Evolutionary conservation across 257 asterid genomes (phyloP), one percentile per base, ranked within the genome.

Genomic region (Eucommia ulmoides): DNA sequence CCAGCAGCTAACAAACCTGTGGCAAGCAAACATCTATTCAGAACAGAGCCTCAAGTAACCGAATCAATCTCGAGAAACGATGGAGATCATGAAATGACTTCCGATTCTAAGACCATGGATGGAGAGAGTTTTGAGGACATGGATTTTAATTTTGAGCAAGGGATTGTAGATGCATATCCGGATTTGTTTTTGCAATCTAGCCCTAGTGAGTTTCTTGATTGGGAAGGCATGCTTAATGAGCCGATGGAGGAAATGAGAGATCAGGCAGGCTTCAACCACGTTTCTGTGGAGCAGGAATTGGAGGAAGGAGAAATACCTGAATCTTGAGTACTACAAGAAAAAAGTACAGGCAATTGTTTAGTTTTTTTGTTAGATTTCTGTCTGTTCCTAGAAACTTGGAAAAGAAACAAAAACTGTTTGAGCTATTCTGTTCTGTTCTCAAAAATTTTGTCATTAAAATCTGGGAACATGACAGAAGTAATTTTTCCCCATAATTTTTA

Each of bases 261-360:
- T 10, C 35, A 45, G 46, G 49, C 58, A 5, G 56, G 52, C 49
- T 49, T 62, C 14, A 12, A 44, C 29, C 65, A 38, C 10, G 58
- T 8, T 48, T 44, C 60, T 4, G 20, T 62, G 47, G 82, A 73
- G 35, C 88, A 84, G 57, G 93, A 79, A 44, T 65, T 79, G 11
- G 97, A 83, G 77, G 97, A 87, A 67, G 97, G 94, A 45, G 97
- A 83, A 73, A 78, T 83, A 63, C 48, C 48, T 42, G 48, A 16
- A 42, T 42, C 19, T 42, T 42, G 48, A 42, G n/a, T n/a, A n/a
- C n/a, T n/a, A n/a, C n/a, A n/a, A n/a, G n/a, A n/a, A n/a, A n/a
- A n/a, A n/a, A n/a, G n/a, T n/a, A n/a, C n/a, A n/a, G n/a, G n/a
- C n/a, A n/a, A n/a, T n/a, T n/a, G n/a, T n/a, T n/a, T n/a, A n/a